Percentiles rank a stretch among this genome's conserved stretches.
These are phyloP conservation scores for Hondaea fermentalgiana DNA, from an alignment of 108 stramenopile genomes.

Conservation along the genomic window DNA sequence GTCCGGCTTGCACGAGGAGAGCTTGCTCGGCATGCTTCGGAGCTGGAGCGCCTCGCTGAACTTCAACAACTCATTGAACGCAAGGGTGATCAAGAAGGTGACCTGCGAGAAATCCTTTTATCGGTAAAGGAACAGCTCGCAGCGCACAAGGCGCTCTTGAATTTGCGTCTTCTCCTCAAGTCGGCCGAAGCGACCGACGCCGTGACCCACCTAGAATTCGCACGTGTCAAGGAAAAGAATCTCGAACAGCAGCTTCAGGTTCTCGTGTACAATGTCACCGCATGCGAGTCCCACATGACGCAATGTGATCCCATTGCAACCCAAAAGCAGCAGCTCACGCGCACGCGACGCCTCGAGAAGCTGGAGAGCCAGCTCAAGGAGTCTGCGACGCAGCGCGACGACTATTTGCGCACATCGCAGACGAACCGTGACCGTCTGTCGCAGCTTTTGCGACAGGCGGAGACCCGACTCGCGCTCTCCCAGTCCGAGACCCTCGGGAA, in stretches of 20 bases:
- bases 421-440: not conserved
- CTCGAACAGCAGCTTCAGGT: constrained; percentile 3
- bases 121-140: not conserved
- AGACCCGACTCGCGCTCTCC: not conserved
- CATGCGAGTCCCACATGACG: not conserved
- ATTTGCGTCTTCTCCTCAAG: not conserved
- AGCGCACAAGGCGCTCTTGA: not conserved
- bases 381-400: not conserved
- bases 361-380: not conserved
- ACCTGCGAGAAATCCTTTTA: not conserved
- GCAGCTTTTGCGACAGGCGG: not conserved
- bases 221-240: not conserved
- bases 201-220: not conserved
- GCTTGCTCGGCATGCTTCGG: not conserved
- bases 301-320: not conserved
- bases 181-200: constrained; percentile 10
- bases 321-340: constrained; percentile 2
- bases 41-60: not conserved
- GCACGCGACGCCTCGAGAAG: not conserved
- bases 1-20: not conserved
- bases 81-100: not conserved
- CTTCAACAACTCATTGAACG: not conserved
- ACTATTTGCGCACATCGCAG: not conserved
- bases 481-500: not conserved
- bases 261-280: not conserved